Evolutionary conservation across 176 grass and related monocot genomes (phyloP), one percentile per base, ranked within the genome.

Genomic region (Avena insularis): DNA sequence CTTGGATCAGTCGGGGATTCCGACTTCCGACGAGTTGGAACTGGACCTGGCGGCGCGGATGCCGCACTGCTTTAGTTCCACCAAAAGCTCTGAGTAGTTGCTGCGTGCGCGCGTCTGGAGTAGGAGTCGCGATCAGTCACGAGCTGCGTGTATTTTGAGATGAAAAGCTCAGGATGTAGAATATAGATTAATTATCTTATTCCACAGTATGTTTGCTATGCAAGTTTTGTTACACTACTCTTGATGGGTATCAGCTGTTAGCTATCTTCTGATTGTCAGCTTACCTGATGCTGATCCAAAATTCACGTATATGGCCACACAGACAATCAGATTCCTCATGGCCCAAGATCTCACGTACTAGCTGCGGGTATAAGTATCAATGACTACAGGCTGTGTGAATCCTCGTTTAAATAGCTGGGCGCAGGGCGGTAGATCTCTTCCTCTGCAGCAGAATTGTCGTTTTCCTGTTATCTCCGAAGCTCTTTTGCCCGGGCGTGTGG

Each of bases 271-370:
- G 58, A 78, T 43, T 61, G 20, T 19, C 40, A 9, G 19, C 68
- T 51, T 12, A 27, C 31, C 67, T 19, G 12, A 72, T 25, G 55
- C 80, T 79, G 84, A 80, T 75, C 85, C 48, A 29, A 79, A 69
- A 9, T 49, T 12, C 49, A 9, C 58, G 5, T 80, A 67, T 87
- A 84, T 75, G 85, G 75, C 23, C 74, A 45, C 11, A 2, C 62
- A 53, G 83, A 1, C n/a, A 71, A n/a, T 14, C 73, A 13, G 75
- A 87, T 75, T 73, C 36, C 49, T 49, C 74, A 64, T 75, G 35
- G 27, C 13, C 75, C 59, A 14, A 38, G 66, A 80, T 75, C 57
- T 7, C 49, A 6, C 5, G 15, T 38, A 40, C 66, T 19, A 64
- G 17, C 9, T 10, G 19, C 59, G 15, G 9, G 19, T 21, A 29